Conservation (phyloP, 306 rosid species). For the Prunus dulcis region DNA sequence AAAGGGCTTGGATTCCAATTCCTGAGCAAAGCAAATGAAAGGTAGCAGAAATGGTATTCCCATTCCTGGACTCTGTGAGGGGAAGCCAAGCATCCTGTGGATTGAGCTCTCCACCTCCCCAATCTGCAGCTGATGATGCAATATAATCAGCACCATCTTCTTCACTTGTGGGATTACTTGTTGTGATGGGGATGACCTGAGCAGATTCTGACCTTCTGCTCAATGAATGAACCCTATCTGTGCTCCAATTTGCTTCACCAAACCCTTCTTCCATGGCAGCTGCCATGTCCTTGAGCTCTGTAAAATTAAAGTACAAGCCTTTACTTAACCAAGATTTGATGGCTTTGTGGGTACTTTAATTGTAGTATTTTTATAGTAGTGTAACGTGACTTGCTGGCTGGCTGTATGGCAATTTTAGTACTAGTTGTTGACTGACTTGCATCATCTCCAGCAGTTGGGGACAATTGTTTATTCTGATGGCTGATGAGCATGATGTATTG, state of each 20-base stretch:
- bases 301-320: no score
- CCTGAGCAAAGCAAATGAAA: conserved; percentile 63
- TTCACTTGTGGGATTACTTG: not conserved
- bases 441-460: no score
- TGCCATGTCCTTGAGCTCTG: not conserved
- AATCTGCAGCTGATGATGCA: not conserved
- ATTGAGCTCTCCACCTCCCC: conserved; percentile 31
- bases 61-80: conserved; percentile 62
- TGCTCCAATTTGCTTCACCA: not conserved
- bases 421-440: not conserved
- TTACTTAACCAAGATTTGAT: no score
- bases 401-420: not conserved
- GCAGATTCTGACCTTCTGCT: not conserved
- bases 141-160: not conserved
- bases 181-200: not conserved
- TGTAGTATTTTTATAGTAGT: not conserved
- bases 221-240: not conserved
- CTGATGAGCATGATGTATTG: not conserved
- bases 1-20: conserved; percentile 63
- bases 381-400: not conserved
- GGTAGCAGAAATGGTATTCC: conserved; percentile 54
- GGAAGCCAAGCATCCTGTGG: conserved; percentile 75
- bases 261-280: not conserved
- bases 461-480: not conserved
- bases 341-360: not conserved